phyloP scores from a whole-genome alignment of 1,284 basidiomycete genomes.

The Tilletiaria anomala region DNA sequence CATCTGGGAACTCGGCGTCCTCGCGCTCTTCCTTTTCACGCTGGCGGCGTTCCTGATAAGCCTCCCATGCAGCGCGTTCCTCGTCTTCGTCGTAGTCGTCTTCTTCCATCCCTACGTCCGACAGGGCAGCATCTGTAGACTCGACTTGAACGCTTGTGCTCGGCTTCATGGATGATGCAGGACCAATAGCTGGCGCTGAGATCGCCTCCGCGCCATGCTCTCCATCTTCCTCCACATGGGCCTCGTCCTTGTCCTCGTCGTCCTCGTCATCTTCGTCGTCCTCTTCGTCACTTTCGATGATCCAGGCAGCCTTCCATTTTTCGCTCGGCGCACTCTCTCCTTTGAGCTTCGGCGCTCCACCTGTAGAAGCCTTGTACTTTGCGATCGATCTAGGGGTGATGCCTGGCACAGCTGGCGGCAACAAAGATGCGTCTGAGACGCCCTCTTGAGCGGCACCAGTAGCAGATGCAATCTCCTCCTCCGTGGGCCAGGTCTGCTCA shows the following conservation, averaged over 20 bases:
- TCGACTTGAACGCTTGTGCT: conserved; percentile 8
- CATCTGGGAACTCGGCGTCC: conserved; percentile 80
- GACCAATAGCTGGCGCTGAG: conserved; percentile 5
- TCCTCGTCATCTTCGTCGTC: conserved; percentile 44
- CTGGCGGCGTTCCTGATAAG: conserved; percentile 66
- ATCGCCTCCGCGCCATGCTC: conserved; percentile 41
- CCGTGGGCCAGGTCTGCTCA: conserved; percentile 97
- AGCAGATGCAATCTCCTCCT: conserved; percentile 67
- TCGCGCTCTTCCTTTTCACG: conserved; percentile 55
- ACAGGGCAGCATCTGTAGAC: conserved; percentile 8
- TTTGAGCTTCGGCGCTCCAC: conserved; percentile 29
- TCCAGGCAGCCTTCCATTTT: conserved; percentile 34
- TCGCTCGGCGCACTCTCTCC: conserved; percentile 38
- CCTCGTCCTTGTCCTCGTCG: conserved; percentile 58
- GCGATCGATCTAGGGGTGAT: conserved; percentile 34
- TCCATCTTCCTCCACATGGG: conserved; percentile 69
- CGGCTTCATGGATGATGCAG: conserved; percentile 10
- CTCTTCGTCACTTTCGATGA: conserved; percentile 29
- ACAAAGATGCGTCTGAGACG: conserved; percentile 12
- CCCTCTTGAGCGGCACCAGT: conserved; percentile 8
- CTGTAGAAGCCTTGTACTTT: too few relatives aligned
- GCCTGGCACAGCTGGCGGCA: conserved; percentile 40
- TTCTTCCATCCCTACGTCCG: conserved; percentile 45
- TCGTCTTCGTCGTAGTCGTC: conserved; percentile 43
- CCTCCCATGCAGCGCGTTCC: conserved; percentile 37